Percentiles rank a stretch among this genome's conserved stretches.
These are phyloP conservation scores for Salix viminalis DNA, from an alignment of 345 rosid genomes.

Conservation along the genomic window DNA sequence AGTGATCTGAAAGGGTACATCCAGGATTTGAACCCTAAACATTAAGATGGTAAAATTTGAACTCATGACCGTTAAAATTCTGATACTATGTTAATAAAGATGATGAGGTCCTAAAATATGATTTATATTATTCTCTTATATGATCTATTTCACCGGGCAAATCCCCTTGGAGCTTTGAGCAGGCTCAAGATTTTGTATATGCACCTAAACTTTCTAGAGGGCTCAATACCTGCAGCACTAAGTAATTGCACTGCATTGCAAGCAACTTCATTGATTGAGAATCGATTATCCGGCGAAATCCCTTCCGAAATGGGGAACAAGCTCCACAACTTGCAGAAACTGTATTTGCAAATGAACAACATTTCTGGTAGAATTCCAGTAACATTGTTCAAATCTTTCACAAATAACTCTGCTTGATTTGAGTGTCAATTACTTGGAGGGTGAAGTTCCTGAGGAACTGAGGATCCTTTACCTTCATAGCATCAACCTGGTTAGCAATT, in stretches of 20 bases:
- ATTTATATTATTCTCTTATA: too few species aligned
- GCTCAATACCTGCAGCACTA: conserved; percentile 2
- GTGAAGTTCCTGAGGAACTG: conserved; percentile 12
- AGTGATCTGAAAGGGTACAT: not conserved
- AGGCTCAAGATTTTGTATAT: conserved; percentile 3
- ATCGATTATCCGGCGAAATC: not conserved
- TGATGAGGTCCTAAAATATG: too few species aligned
- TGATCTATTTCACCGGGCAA: not conserved
- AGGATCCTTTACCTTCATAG: conserved; percentile 14
- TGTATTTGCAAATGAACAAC: not conserved
- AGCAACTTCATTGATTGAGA: not conserved
- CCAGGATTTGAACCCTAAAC: too few species aligned
- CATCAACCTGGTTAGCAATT: conserved; percentile 1
- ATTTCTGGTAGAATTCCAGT: conserved; percentile 14
- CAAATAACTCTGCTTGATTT: conserved; percentile 13
- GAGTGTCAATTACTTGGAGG: conserved; percentile 2
- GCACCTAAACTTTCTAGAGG: conserved; percentile 5
- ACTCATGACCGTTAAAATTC: too few species aligned
- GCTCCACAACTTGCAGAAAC: conserved; percentile 9
- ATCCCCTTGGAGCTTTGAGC: conserved; percentile 5
- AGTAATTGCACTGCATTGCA: conserved; percentile 5
- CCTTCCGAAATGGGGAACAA: conserved; percentile 9
- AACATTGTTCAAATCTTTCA: conserved; percentile 10
- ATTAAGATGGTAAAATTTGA: too few species aligned
- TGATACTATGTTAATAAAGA: too few species aligned